These are phyloP conservation scores for Stephania yunnanensis DNA, from an alignment of 164 flowering plant species.

Conservation along the genomic window DNA sequence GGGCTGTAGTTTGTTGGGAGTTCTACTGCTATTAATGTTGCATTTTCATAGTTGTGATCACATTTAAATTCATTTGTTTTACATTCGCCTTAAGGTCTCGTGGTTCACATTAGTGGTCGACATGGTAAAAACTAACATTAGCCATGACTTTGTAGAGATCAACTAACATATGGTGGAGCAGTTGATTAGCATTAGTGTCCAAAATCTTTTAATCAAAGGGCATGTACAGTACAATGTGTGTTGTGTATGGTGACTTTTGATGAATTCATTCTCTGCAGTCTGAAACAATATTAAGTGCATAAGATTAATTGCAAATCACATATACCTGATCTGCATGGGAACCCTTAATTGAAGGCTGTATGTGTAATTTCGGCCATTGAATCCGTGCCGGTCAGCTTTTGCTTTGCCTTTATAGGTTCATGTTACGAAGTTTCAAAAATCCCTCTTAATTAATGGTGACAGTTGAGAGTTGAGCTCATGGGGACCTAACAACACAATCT, in stretches of 20 bases:
- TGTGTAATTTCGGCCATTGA: background rate
- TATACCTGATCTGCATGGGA: background rate
- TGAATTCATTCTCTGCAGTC: background rate
- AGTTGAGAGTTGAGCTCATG: constrained; percentile 5
- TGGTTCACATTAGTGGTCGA: too few species aligned
- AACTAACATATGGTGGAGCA: too few species aligned
- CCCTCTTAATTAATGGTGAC: constrained; percentile 6
- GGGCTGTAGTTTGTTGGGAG: background rate
- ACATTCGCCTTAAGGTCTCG: background rate
- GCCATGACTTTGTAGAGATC: too few species aligned
- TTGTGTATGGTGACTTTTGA: background rate
- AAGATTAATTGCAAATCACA: background rate
- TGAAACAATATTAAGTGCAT: background rate
- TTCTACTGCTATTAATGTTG: too few species aligned
- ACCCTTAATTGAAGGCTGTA: background rate
- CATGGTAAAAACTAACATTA: too few species aligned
- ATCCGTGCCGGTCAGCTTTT: background rate
- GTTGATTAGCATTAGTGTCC: too few species aligned
- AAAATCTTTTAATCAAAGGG: background rate
- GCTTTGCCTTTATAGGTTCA: background rate
- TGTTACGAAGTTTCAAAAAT: background rate
- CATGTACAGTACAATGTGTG: background rate
- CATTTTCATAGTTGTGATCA: background rate
- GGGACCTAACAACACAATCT: background rate
- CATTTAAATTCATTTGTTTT: background rate